phyloP scores from a whole-genome alignment of 2,329 filamentous ascomycete species.

The Fusarium siculi region DNA sequence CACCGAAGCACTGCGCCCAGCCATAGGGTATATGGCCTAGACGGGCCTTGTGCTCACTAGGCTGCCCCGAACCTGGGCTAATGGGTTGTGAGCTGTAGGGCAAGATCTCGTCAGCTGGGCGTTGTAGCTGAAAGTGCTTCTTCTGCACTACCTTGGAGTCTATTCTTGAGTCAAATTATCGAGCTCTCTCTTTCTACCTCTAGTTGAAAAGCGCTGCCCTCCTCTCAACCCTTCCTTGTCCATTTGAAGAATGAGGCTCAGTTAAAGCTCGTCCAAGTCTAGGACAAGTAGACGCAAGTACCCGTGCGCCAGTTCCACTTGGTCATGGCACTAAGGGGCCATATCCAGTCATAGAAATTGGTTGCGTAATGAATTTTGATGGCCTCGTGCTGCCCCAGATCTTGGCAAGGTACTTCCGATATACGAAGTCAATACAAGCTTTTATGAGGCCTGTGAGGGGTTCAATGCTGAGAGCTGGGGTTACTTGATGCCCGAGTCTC shows the following conservation, averaged over 20 bases:
- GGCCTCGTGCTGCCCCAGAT: conserved; percentile 39
- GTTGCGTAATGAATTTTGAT: conserved; percentile 35
- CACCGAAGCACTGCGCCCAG: conserved; percentile 15
- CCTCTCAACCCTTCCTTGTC: neutral
- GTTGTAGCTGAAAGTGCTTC: neutral
- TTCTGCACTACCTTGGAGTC: neutral
- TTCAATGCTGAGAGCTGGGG: neutral
- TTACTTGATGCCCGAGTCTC: neutral
- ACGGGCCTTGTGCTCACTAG: conserved; percentile 15
- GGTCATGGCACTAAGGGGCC: conserved; percentile 10
- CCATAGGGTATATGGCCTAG: conserved; percentile 17
- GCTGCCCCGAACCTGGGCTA: conserved; percentile 17
- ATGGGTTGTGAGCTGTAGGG: neutral
- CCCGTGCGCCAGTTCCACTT: conserved; percentile 27
- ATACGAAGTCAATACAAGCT: conserved; percentile 37
- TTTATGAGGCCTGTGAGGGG: conserved; percentile 11
- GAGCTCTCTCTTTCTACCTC: neutral
- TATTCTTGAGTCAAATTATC: too few species aligned
- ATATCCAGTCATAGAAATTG: conserved; percentile 24
- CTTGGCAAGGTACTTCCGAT: conserved; percentile 32
- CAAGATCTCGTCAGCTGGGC: neutral
- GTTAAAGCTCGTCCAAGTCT: conserved; percentile 14
- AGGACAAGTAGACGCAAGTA: conserved; percentile 35
- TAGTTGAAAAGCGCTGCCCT: neutral
- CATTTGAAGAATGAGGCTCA: conserved; percentile 27